Evolutionary conservation across 768 basidiomycete species (phyloP), one percentile per base, ranked within the genome.

Genomic region (Leccinum aurantiacum): DNA sequence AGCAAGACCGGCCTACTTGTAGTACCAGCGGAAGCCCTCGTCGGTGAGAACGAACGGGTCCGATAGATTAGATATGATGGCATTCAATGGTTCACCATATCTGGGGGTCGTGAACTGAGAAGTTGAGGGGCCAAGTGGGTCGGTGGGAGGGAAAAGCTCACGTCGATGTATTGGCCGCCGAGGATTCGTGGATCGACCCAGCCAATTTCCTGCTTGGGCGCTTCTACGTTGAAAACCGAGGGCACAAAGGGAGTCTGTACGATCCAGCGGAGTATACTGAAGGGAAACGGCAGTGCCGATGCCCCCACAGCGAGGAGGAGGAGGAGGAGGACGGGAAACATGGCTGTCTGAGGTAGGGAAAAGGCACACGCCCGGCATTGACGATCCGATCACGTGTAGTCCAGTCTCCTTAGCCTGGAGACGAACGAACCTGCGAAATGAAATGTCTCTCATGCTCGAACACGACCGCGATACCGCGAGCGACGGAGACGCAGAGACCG

Each of bases 31-130:
- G 64, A 95, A 82, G 4, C 93, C 93, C 14, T 72, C 62, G 38
- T 92, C 88, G 7, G 89, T 88, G 63, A 95, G 84, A 57, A 95
- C 76, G 70, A 83, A 88, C 0, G 92, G 90, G 68, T 94, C 91
- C 2, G 91, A 93, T 27, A 75, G 77, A 49, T 84, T 88, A 27
- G 90, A 89, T 48, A 95, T 86, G 66, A 95, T 89, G 51, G 91
- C 79, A 67, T 95, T 95, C 59, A 95, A 74, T 13, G 93, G 93
- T 74, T 95, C 93, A 47, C 93, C 93, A 35, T 79, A 79, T 60
- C 77, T 76, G 56, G 79, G 79, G 4, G 81, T 85, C 8, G 89
- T 87, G 72, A 80, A 91, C 90, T 92, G 58, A 25, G 24, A 15
- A 41, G n/a, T 25, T 35, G 17, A 48, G 49, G 14, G 35, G 27